Conservation (phyloP, 805 yeast species). For the Kodamaea hsintzibuensis region DNA sequence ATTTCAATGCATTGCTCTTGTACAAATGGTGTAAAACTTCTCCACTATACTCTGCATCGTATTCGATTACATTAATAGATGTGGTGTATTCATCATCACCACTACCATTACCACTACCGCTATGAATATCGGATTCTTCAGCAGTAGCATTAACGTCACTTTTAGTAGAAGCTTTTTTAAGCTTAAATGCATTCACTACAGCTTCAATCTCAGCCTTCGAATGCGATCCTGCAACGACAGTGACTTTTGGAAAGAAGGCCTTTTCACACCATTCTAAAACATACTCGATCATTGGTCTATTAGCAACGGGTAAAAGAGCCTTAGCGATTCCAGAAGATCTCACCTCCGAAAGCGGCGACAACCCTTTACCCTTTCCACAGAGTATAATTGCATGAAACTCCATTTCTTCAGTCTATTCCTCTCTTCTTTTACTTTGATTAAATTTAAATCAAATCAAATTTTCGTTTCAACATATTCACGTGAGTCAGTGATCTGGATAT, state of each 20-base stretch:
- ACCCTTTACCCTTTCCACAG: slow-evolving; percentile 79
- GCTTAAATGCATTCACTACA: slow-evolving; percentile 50
- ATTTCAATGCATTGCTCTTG: slow-evolving; percentile 42
- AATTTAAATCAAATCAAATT: slow-evolving; percentile 4
- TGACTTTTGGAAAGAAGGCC: slow-evolving; percentile 73
- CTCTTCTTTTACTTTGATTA: slow-evolving; percentile 1
- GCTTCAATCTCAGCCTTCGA: slow-evolving; percentile 47
- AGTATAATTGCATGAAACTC: slow-evolving; percentile 89
- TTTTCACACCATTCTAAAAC: slow-evolving; percentile 91
- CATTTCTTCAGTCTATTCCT: slow-evolving; percentile 45
- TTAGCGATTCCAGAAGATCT: slow-evolving; percentile 71
- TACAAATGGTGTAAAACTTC: slow-evolving; percentile 52
- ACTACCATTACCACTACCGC: slow-evolving; percentile 14
- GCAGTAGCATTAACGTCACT: slow-evolving; percentile 8
- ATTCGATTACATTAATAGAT: slow-evolving; percentile 24
- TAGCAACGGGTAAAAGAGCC: slow-evolving; percentile 87
- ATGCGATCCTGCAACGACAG: slow-evolving; percentile 57
- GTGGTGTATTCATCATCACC: slow-evolving; percentile 17
- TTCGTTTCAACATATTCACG: slow-evolving; percentile 4
- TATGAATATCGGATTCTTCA: slow-evolving; percentile 10
- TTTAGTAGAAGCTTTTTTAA: slow-evolving; percentile 31
- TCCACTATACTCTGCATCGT: slow-evolving; percentile 61
- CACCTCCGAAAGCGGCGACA: slow-evolving; percentile 69
- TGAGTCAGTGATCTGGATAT: slow-evolving; percentile 5
- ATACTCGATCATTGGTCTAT: slow-evolving; percentile 82